These are phyloP conservation scores for Phytopythium sindhum DNA, from an alignment of 352 stramenopile genomes.

Conservation along the genomic window DNA sequence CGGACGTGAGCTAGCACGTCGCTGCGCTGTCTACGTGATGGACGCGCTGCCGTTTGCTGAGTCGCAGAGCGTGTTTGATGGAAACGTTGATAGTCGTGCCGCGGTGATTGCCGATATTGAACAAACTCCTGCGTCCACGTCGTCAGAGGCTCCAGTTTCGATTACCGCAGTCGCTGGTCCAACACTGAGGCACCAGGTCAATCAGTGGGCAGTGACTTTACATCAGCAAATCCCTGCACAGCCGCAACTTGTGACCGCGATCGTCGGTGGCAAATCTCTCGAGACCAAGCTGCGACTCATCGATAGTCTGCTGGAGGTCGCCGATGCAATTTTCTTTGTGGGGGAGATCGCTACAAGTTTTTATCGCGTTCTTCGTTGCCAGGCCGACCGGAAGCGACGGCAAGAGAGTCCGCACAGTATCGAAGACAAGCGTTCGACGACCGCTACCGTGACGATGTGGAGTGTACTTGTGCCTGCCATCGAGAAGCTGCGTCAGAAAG, in stretches of 20 bases:
- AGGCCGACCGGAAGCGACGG: conserved; percentile 10
- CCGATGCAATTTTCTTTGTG: conserved; percentile 58
- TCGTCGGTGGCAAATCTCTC: conserved; percentile 53
- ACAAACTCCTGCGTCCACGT: neutral
- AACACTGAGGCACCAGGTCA: conserved; percentile 17
- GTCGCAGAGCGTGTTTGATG: neutral
- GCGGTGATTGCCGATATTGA: neutral
- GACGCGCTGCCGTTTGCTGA: conserved; percentile 6
- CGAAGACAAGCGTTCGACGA: neutral
- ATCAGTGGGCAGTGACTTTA: conserved; percentile 27
- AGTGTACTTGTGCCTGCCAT: conserved; percentile 37
- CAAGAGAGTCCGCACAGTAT: neutral
- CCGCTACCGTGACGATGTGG: conserved; percentile 18
- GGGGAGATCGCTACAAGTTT: conserved; percentile 58
- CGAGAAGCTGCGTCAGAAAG: conserved; percentile 62
- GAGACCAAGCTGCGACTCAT: conserved; percentile 62
- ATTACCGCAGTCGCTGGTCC: conserved; percentile 18
- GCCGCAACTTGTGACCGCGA: conserved; percentile 19
- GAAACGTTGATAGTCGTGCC: too few relatives aligned
- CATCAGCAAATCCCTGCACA: conserved; percentile 12
- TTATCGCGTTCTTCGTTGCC: conserved; percentile 39
- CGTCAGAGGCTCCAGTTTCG: neutral
- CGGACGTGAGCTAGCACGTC: neutral
- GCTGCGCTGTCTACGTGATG: neutral
- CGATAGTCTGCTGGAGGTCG: conserved; percentile 58